phyloP scores from a whole-genome alignment of 805 yeast species.

The Candida tibetensis region DNA sequence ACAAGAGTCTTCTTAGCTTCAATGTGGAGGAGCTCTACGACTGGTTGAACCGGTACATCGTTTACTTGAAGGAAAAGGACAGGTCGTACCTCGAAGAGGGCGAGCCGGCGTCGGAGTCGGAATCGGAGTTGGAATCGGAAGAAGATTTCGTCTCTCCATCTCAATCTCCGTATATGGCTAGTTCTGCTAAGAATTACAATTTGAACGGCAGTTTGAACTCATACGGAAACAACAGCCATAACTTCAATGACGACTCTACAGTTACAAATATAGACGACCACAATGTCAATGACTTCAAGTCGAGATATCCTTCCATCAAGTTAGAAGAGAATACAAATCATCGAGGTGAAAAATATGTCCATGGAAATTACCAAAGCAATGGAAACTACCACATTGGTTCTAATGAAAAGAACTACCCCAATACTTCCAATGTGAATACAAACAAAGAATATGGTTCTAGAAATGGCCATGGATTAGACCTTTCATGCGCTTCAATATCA shows the following conservation, averaged over 20 bases:
- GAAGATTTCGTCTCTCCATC: not conserved
- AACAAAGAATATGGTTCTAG: no score
- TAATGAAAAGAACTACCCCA: no score
- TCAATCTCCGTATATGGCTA: not conserved
- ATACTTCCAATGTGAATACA: no score
- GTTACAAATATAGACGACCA: no score
- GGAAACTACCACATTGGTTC: not conserved
- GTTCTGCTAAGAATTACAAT: not conserved
- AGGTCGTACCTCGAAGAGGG: not conserved
- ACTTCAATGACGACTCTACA: no score
- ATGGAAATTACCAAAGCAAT: no score
- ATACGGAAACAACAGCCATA: not conserved
- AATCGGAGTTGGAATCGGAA: not conserved
- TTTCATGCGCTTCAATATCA: not conserved
- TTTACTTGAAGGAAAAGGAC: constrained; percentile 33
- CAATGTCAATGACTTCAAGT: constrained; percentile 4
- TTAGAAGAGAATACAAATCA: no score
- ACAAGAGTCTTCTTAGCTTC: constrained; percentile 29
- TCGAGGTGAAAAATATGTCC: no score
- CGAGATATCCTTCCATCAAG: constrained; percentile 8
- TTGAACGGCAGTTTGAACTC: no score
- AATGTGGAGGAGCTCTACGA: constrained; percentile 33
- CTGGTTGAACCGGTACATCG: constrained; percentile 41
- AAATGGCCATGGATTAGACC: not conserved
- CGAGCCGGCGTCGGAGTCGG: not conserved